phyloP scores from a whole-genome alignment of 345 rosid species.

The Passiflora organensis region DNA sequence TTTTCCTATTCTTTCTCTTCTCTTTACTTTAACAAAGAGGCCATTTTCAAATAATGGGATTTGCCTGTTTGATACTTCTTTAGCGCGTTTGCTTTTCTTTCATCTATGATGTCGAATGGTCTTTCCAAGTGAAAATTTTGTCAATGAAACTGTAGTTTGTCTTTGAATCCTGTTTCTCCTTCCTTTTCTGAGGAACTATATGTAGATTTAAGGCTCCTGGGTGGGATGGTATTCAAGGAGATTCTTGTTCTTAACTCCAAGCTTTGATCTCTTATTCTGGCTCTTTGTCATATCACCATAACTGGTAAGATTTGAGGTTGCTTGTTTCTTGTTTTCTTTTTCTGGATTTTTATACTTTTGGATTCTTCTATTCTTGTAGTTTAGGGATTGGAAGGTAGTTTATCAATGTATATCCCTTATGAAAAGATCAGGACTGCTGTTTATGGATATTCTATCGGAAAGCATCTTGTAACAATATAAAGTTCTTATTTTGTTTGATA shows the following conservation, averaged over 20 bases:
- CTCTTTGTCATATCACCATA: conserved; percentile 10
- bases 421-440: conserved; percentile 46
- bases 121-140: background rate
- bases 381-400: conserved; percentile 20
- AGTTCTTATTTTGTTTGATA: conserved; percentile 33
- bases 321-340: conserved; percentile 25
- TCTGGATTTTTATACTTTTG: conserved; percentile 20
- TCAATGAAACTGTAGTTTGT: background rate
- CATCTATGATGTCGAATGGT: background rate
- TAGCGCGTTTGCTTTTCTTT: conserved; percentile 12
- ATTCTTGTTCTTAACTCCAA: background rate
- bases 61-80: background rate
- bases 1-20: conserved; percentile 10
- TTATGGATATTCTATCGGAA: conserved; percentile 47
- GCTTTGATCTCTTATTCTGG: conserved; percentile 11
- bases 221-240: background rate
- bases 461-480: conserved; percentile 58
- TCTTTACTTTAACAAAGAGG: background rate
- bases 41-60: conserved; percentile 1
- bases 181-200: conserved; percentile 1
- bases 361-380: conserved; percentile 22
- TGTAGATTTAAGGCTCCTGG: background rate
- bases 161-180: background rate
- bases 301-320: conserved; percentile 28
- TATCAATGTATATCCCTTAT: conserved; percentile 29